These are phyloP conservation scores for Thraustochytrium striatum DNA, from an alignment of 352 stramenopile genomes.

Conservation along the genomic window DNA sequence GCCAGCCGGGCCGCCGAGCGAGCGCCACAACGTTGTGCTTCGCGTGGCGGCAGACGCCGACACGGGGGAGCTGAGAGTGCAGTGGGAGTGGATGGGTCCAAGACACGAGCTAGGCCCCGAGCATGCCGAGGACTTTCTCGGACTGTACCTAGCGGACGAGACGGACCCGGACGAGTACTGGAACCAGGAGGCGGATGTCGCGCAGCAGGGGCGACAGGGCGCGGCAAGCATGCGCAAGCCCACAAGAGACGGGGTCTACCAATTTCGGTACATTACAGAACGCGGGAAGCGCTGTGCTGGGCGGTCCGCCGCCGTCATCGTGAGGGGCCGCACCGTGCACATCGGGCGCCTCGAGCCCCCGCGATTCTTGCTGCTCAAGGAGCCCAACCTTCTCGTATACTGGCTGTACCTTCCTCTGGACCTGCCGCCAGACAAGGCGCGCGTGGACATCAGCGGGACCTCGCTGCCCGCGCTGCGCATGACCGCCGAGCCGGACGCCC, in stretches of 20 bases:
- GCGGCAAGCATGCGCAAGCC: background rate
- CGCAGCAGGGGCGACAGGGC: background rate
- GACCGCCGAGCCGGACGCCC: background rate
- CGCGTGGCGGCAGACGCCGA: background rate
- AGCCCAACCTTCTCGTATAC: slow-evolving; percentile 26
- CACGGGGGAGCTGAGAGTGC: background rate
- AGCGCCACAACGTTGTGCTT: background rate
- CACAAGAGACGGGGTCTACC: background rate
- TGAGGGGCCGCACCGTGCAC: background rate
- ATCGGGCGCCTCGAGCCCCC: background rate
- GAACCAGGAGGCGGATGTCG: background rate
- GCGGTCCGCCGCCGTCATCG: background rate
- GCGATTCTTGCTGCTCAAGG: slow-evolving; percentile 32
- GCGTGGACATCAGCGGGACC: background rate
- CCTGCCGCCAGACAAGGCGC: background rate
- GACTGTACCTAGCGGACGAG: background rate
- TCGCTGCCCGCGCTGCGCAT: slow-evolving; percentile 14
- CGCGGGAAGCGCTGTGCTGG: background rate
- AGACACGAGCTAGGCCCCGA: background rate
- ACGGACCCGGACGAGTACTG: slow-evolving; percentile 21
- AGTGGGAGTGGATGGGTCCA: background rate
- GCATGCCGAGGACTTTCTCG: slow-evolving; percentile 8
- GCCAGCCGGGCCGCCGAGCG: background rate
- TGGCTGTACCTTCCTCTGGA: slow-evolving; percentile 35
- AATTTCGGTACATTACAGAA: slow-evolving; percentile 25